Percentiles rank a stretch among this genome's conserved stretches.
phyloP scores from a whole-genome alignment of 495 filamentous ascomycete genomes.

The Copromyces sp. region DNA sequence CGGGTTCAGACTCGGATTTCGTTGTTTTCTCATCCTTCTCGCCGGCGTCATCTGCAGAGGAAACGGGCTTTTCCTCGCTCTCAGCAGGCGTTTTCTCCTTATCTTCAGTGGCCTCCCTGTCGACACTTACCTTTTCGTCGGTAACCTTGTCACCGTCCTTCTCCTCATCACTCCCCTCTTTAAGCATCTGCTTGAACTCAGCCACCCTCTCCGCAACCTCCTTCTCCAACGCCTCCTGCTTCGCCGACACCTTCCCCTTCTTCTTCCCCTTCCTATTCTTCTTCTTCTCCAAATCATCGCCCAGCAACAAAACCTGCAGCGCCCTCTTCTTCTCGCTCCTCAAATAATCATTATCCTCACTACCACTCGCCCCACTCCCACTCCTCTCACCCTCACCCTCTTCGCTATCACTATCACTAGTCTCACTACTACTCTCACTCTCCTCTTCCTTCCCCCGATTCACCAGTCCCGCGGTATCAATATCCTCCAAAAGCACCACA shows the following conservation, averaged over 20 bases:
- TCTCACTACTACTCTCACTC: not conserved
- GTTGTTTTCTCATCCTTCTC: not conserved
- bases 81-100: not conserved
- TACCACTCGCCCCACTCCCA: not conserved
- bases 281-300: not conserved
- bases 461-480: constrained; percentile 57
- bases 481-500: constrained; percentile 62
- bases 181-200: not conserved
- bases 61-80: not conserved
- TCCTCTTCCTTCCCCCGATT: constrained; percentile 17
- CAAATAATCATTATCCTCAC: not conserved
- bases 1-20: not conserved
- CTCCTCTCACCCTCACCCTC: not conserved
- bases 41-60: not conserved
- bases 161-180: constrained; percentile 9
- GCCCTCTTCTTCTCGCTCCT: not conserved
- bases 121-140: not conserved
- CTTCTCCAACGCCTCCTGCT: not conserved
- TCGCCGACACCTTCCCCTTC: not conserved
- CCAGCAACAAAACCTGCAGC: not conserved
- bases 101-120: not conserved
- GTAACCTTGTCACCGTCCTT: constrained; percentile 4
- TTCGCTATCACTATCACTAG: not conserved
- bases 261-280: not conserved
- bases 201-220: not conserved